Percentiles rank a stretch among this genome's conserved stretches.
Conservation (phyloP, 345 rosid species). For the Xanthoceras sorbifolium region DNA sequence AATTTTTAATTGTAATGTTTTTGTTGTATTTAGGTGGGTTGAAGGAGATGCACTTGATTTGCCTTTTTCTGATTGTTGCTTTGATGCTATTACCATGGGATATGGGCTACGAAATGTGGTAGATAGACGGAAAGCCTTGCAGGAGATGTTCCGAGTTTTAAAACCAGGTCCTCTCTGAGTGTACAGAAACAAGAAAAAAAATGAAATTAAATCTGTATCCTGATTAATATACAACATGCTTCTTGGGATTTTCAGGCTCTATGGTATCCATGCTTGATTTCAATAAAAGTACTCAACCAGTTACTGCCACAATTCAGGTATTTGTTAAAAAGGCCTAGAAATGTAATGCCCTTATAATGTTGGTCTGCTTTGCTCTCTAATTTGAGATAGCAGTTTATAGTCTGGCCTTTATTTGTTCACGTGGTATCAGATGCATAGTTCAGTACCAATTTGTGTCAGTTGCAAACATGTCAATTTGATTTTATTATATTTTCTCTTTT, state of each 20-base stretch:
- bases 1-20: neutral
- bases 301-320: conserved; percentile 70
- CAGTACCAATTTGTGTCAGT: neutral
- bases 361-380: neutral
- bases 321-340: neutral
- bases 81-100: conserved; percentile 87
- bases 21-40: conserved; percentile 55
- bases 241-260: conserved; percentile 51
- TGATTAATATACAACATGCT: conserved; percentile 7
- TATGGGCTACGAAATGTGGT: conserved; percentile 81
- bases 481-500: conserved; percentile 23
- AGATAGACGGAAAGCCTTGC: conserved; percentile 60
- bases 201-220: neutral
- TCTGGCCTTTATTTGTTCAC: conserved; percentile 1
- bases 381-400: neutral
- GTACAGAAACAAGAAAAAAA: neutral
- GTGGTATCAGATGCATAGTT: neutral
- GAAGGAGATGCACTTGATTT: conserved; percentile 81
- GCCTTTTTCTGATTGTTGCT: conserved; percentile 65
- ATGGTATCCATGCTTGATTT: conserved; percentile 79
- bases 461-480: conserved; percentile 7
- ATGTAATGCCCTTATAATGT: neutral
- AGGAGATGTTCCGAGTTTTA: conserved; percentile 69
- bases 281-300: conserved; percentile 58
- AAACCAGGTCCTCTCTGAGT: conserved; percentile 59